Base-by-base conservation (phyloP, 805 yeast species). In the Dipodascus albidus region DNA sequence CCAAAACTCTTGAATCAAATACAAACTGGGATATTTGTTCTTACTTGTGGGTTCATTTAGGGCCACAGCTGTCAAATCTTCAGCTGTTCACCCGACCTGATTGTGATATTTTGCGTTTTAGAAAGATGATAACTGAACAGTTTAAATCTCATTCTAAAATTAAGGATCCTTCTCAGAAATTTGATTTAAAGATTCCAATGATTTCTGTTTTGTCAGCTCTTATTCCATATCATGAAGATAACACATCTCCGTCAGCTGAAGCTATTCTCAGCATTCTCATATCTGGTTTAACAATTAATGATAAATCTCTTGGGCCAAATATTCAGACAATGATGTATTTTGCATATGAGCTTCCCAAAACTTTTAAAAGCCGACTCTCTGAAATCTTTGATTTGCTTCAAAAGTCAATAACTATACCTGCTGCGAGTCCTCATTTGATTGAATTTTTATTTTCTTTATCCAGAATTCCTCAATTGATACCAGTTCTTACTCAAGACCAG, bases 301-400 rank as follows among this genome's bases (percentile, higher is more conserved):
- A 87, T 56, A 79, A 79, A 56, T 81, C 95, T 0, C 86, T 88
- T 0, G 77, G 83, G 35, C 88, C 95, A 2, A 80, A 88, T 58
- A 77, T 89, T 24, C 88, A 87, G 59, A 82, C 83, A 47, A 70
- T 90, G 54, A 80, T 85, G 3, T 74, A 85, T 1, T 85, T 91
- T 59, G 84, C 95, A 63, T 87, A 85, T 64, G 96, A 87, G 63
- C 73, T 85, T 33, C 95, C 96, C 0, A 64, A 74, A 9, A 80
- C 91, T 0, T 74, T 89, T 53, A 85, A 83, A 64, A 82, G 83
- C 60, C 83, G 73, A 59, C 64, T 87, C 35, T 73, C 82, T 6
- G 80, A 80, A n/a, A 79, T 89, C 9, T 72, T 88, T 56, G 79
- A 84, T n/a, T 78, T 79, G 52, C 68, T 89, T 42, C 95, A 87